Conservation (phyloP, 2,329 filamentous ascomycete species). For the Diaporthe citri region DNA sequence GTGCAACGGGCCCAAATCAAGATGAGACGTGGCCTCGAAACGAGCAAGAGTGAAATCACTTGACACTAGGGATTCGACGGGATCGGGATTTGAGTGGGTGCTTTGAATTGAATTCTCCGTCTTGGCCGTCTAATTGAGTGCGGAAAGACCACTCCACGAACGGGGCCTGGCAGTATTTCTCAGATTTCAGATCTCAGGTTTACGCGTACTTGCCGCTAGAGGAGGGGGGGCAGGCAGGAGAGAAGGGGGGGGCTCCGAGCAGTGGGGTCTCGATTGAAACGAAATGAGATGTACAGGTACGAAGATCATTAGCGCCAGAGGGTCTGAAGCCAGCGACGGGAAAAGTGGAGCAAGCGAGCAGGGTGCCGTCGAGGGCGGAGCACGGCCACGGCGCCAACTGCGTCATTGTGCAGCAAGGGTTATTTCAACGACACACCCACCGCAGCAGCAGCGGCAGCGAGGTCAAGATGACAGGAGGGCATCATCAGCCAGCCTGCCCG, state of each 20-base stretch:
- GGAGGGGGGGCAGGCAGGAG: not conserved
- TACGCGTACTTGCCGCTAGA: constrained; percentile 9
- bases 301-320: not conserved
- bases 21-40: constrained; percentile 24
- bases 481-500: not conserved
- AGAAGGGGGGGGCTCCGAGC: not conserved
- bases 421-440: constrained; percentile 41
- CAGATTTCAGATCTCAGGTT: constrained; percentile 24
- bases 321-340: constrained; percentile 22
- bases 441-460: constrained; percentile 21
- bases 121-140: constrained; percentile 20
- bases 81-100: not conserved
- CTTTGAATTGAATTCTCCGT: constrained; percentile 16
- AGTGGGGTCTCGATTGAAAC: not conserved
- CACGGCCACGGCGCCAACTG: constrained; percentile 30
- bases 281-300: constrained; percentile 16
- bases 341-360: not conserved
- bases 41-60: constrained; percentile 1
- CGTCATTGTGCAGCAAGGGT: constrained; percentile 37
- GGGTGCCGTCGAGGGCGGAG: constrained; percentile 11
- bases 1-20: constrained; percentile 13
- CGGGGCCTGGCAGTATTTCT: not conserved
- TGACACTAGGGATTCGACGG: not conserved
- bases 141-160: not conserved
- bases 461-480: not conserved